phyloP scores from a whole-genome alignment of 805 yeast species.

The Maudiozyma pseudohumilis region DNA sequence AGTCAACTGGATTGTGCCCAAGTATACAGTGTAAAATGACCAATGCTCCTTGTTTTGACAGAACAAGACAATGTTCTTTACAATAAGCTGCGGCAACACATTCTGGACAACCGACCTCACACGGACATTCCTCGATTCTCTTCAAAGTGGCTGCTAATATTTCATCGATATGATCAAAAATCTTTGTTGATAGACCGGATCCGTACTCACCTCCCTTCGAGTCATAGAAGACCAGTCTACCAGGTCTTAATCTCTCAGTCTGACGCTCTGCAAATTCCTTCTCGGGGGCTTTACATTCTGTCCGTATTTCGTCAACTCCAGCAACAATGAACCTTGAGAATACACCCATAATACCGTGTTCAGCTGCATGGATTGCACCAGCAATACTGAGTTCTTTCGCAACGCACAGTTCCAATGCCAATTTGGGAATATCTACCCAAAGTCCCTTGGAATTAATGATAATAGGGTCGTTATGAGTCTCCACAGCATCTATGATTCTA shows the following conservation, averaged over 20 bases:
- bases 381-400: slow-evolving; percentile 58
- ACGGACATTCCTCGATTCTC: slow-evolving; percentile 53
- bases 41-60: slow-evolving; percentile 79
- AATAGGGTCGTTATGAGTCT: slow-evolving; percentile 82
- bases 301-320: slow-evolving; percentile 66
- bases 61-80: slow-evolving; percentile 68
- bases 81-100: slow-evolving; percentile 83
- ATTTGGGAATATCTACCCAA: slow-evolving; percentile 78
- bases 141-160: slow-evolving; percentile 51
- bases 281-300: slow-evolving; percentile 97
- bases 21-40: slow-evolving; percentile 54
- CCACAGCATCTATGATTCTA: slow-evolving; percentile 85
- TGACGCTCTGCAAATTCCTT: slow-evolving; percentile 81
- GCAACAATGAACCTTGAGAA: slow-evolving; percentile 65
- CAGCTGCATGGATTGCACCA: slow-evolving; percentile 94
- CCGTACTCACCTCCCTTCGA: slow-evolving; percentile 73
- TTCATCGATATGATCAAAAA: slow-evolving; percentile 67
- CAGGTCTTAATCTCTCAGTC: slow-evolving; percentile 69
- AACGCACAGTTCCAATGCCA: slow-evolving; percentile 49
- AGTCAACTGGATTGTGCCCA: slow-evolving; percentile 36
- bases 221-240: slow-evolving; percentile 76
- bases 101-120: slow-evolving; percentile 61
- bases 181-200: slow-evolving; percentile 68
- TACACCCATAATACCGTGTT: slow-evolving; percentile 77
- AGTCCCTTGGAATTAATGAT: slow-evolving; percentile 63